phyloP scores from a whole-genome alignment of 805 yeast species.

The Spathaspora boniae region DNA sequence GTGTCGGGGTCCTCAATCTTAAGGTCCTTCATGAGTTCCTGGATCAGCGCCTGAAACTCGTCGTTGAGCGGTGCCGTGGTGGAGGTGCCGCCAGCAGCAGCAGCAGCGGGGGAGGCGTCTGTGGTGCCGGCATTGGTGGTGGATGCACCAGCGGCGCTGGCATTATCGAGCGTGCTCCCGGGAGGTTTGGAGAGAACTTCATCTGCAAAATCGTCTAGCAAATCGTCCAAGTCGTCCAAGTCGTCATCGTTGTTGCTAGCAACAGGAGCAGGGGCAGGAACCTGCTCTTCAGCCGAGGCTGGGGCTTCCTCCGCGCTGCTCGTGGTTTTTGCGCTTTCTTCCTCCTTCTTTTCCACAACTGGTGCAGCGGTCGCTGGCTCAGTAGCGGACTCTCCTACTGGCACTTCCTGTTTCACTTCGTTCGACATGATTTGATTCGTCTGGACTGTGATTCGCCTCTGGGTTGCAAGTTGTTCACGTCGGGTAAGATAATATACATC shows the following conservation, averaged over 20 bases:
- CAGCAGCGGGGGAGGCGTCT: neutral
- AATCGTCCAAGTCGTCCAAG: conserved; percentile 74
- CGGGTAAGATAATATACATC: too few relatives aligned
- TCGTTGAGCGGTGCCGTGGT: conserved; percentile 25
- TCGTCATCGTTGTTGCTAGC: conserved; percentile 39
- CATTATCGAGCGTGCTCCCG: conserved; percentile 33
- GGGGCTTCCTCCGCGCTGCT: neutral
- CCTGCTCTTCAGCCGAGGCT: conserved; percentile 2
- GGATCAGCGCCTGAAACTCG: conserved; percentile 30
- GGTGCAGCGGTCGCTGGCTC: too few relatives aligned
- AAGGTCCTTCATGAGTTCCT: conserved; percentile 45
- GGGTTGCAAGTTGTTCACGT: too few relatives aligned
- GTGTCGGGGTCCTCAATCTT: conserved; percentile 52
- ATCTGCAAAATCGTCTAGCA: conserved; percentile 81
- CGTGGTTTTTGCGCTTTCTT: neutral
- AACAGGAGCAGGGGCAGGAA: conserved; percentile 1
- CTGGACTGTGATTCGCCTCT: too few relatives aligned
- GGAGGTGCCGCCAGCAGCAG: conserved; percentile 16
- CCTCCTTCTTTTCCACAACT: conserved; percentile 1
- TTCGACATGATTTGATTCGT: too few relatives aligned
- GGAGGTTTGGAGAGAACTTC: conserved; percentile 63
- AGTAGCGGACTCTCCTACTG: too few relatives aligned
- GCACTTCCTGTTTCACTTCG: too few relatives aligned
- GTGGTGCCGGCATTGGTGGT: conserved; percentile 9
- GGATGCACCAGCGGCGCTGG: conserved; percentile 13